phyloP scores from a whole-genome alignment of 345 rosid genomes.

The Mallotus nudiflorus region DNA sequence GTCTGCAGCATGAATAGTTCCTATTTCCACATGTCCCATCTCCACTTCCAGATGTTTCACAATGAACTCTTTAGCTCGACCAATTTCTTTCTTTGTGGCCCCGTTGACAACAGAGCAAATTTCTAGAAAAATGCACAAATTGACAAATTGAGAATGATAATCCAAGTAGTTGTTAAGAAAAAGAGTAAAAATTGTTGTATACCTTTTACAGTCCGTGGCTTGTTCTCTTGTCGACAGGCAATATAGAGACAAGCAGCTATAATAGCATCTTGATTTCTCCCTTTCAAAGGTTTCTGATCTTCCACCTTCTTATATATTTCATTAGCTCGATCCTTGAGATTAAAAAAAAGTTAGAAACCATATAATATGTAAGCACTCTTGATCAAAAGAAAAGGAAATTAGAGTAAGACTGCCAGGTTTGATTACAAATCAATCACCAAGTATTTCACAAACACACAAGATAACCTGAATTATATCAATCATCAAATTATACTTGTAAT shows the following conservation, averaged over 20 bases:
- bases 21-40: slow-evolving; percentile 59
- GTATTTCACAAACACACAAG: neutral
- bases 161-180: neutral
- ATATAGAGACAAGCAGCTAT: slow-evolving; percentile 56
- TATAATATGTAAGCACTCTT: neutral
- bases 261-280: slow-evolving; percentile 49
- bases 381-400: neutral
- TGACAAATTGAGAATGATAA: slow-evolving; percentile 14
- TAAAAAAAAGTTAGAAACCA: neutral
- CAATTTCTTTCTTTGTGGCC: slow-evolving; percentile 54
- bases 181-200: neutral
- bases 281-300: slow-evolving; percentile 51
- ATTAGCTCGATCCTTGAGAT: slow-evolving; percentile 48
- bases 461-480: neutral
- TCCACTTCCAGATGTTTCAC: slow-evolving; percentile 53
- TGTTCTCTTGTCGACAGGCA: slow-evolving; percentile 53
- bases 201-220: slow-evolving; percentile 56
- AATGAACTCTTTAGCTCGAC: slow-evolving; percentile 54
- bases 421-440: neutral
- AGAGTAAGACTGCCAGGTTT: neutral
- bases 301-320: slow-evolving; percentile 60
- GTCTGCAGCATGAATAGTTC: slow-evolving; percentile 59
- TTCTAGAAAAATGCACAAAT: slow-evolving; percentile 31
- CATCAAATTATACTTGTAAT: neutral
- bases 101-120: slow-evolving; percentile 54